Evolutionary conservation across 306 rosid genomes (phyloP), one percentile per base, ranked within the genome.

Genomic region (Arachis hypogaea): DNA sequence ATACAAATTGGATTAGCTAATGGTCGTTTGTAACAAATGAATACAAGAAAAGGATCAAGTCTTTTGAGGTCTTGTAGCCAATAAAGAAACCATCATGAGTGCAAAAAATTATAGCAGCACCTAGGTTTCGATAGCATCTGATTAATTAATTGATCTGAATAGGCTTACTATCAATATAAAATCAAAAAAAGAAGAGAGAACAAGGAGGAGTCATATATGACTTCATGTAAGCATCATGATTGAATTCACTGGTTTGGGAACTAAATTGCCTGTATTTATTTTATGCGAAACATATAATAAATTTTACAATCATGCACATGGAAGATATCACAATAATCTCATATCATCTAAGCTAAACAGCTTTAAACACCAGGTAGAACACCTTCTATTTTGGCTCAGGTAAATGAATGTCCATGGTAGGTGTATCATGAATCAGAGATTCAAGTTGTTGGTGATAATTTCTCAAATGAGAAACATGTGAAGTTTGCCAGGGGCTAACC

Each of bases 381-480:
- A 14, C 16, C 74, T 14, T 14, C 14, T 84, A 69, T 52, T 81
- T 16, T 3, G 70, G 77, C 71, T 77, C 69, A 3, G 79, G 80
- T 7, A 86, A 74, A 51, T 80, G 80, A 36, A 74, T 74, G 54
- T 73, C 73, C 29, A 91, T 66, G 61, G 83, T 69, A 66, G 94
- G 85, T 56, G 84, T 80, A 30, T 74, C 82, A n/a, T 7, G 63
- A 54, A 93, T 64, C 78, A 89, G 85, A 18, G 85, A 82, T 59
- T 45, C 70, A 63, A 93, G 87, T 75, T 88, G 82, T 64, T 54
- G 84, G 58, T 45, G 62, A 80, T 81, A 82, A 55, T 59, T 78
- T 58, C 73, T 81, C 49, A 93, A 74, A 30, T 5, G 77, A 58
- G 73, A 68, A 70, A 4, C 64, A 44, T 71, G 72, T 54, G 82